These are phyloP conservation scores for Clavispora santaluciae DNA, from an alignment of 805 yeast genomes.

Conservation along the genomic window DNA sequence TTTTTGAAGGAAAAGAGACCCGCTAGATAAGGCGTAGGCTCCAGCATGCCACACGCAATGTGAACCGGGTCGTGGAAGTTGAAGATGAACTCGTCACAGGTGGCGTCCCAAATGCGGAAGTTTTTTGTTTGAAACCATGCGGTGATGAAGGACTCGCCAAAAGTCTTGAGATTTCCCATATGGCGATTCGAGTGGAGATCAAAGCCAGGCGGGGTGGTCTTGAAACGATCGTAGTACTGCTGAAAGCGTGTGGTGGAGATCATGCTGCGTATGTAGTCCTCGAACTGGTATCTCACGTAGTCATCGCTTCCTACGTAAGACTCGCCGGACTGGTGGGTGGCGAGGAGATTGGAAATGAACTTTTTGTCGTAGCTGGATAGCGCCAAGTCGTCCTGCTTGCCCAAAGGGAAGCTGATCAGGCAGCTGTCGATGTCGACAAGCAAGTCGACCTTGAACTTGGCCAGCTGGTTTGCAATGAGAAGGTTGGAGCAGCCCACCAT, in stretches of 20 bases:
- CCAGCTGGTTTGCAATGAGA: slow-evolving; percentile 60
- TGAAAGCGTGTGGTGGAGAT: slow-evolving; percentile 68
- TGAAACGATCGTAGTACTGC: slow-evolving; percentile 44
- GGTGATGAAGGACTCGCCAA: slow-evolving; percentile 28
- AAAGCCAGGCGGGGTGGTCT: slow-evolving; percentile 41
- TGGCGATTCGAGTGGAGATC: slow-evolving; percentile 8
- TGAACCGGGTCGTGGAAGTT: slow-evolving; percentile 40
- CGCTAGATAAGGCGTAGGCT: slow-evolving; percentile 7
- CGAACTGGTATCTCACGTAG: slow-evolving; percentile 80
- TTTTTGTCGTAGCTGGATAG: slow-evolving; percentile 53
- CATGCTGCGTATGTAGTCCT: slow-evolving; percentile 79
- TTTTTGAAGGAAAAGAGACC: slow-evolving; percentile 13
- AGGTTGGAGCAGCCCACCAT: slow-evolving; percentile 87
- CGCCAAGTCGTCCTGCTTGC: slow-evolving; percentile 26
- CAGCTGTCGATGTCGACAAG: slow-evolving; percentile 65
- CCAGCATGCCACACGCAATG: slow-evolving; percentile 21
- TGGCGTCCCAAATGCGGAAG: slow-evolving; percentile 35
- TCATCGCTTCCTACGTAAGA: slow-evolving; percentile 58
- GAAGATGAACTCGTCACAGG: slow-evolving; percentile 42
- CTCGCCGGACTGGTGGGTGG: slow-evolving; percentile 33
- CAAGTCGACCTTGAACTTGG: slow-evolving; percentile 58
- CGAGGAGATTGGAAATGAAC: slow-evolving; percentile 60
- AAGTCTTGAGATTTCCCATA: slow-evolving; percentile 27
- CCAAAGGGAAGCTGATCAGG: slow-evolving; percentile 41
- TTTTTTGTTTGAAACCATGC: slow-evolving; percentile 33